These are phyloP conservation scores for Microthlaspi erraticum DNA, from an alignment of 345 rosid species.

Conservation along the genomic window DNA sequence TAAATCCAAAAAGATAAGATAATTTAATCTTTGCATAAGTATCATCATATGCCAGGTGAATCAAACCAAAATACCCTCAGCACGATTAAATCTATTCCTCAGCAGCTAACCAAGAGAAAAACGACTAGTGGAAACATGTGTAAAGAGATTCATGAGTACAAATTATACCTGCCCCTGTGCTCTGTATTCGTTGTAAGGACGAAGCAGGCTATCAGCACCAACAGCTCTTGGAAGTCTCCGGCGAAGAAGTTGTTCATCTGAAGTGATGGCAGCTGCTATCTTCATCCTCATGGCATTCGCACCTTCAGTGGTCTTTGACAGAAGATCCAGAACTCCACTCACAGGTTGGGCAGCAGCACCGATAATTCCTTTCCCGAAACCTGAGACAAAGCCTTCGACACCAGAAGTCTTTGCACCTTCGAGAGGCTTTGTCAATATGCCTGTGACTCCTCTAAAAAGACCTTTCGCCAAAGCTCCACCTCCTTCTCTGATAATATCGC, in stretches of 20 bases:
- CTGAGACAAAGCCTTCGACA: slow-evolving; percentile 97
- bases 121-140: background rate
- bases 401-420: slow-evolving; percentile 98
- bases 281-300: slow-evolving; percentile 99
- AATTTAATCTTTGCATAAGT: background rate
- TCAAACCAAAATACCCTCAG: slow-evolving; percentile 6
- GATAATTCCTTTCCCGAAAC: slow-evolving; percentile 96
- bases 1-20: slow-evolving; percentile 49
- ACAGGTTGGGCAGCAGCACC: slow-evolving; percentile 99
- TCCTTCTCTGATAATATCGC: slow-evolving; percentile 96
- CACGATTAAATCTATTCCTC: slow-evolving; percentile 13
- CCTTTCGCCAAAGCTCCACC: slow-evolving; percentile 99
- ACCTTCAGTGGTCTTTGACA: slow-evolving; percentile 99
- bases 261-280: slow-evolving; percentile 91
- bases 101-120: slow-evolving; percentile 2
- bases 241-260: slow-evolving; percentile 98
- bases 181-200: slow-evolving; percentile 83
- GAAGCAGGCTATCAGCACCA: slow-evolving; percentile 89
- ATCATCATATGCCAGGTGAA: slow-evolving; percentile 5
- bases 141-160: slow-evolving; percentile 9
- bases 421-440: slow-evolving; percentile 95
- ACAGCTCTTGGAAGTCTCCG: slow-evolving; percentile 90
- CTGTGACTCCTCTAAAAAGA: slow-evolving; percentile 95
- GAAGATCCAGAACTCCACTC: slow-evolving; percentile 96
- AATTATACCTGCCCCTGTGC: slow-evolving; percentile 90